Conservation (phyloP, 2,329 filamentous ascomycete genomes). For the Claviceps digitariae region DNA sequence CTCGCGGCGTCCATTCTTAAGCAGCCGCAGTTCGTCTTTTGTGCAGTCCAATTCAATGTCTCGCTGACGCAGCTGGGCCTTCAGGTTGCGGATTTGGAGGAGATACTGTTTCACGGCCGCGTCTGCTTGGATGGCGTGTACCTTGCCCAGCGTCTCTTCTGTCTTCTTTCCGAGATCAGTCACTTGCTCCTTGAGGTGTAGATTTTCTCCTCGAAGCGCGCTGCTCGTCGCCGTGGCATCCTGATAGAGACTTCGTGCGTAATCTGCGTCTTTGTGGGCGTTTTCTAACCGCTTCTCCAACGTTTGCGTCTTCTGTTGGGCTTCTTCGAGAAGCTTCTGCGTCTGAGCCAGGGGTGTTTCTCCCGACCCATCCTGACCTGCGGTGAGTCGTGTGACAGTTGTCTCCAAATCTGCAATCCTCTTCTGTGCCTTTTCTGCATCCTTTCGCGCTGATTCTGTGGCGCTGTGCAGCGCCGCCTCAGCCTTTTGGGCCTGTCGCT, state of each 20-base stretch:
- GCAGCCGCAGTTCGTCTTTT: conserved; percentile 33
- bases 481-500: conserved; percentile 31
- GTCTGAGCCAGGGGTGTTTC: conserved; percentile 15
- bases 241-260: conserved; percentile 45
- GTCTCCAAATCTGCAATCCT: conserved; percentile 25
- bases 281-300: conserved; percentile 28
- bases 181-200: conserved; percentile 27
- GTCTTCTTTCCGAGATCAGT: conserved; percentile 28
- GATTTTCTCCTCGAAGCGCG: conserved; percentile 32
- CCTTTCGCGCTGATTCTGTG: conserved; percentile 14
- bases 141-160: conserved; percentile 29
- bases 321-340: conserved; percentile 23
- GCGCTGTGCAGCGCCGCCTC: conserved; percentile 17
- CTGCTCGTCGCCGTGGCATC: conserved; percentile 35
- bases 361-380: conserved; percentile 10
- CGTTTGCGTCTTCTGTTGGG: conserved; percentile 23
- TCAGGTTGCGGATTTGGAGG: conserved; percentile 28
- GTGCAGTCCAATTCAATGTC: conserved; percentile 35
- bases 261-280: conserved; percentile 38
- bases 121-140: conserved; percentile 33
- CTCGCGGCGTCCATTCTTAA: conserved; percentile 38
- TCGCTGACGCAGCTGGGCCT: conserved; percentile 31
- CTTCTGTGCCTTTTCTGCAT: conserved; percentile 24
- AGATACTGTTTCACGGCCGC: conserved; percentile 21
- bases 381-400: conserved; percentile 16